Base-by-base conservation (phyloP, 257 asterid species). In the Nicotiana paniculata region DNA sequence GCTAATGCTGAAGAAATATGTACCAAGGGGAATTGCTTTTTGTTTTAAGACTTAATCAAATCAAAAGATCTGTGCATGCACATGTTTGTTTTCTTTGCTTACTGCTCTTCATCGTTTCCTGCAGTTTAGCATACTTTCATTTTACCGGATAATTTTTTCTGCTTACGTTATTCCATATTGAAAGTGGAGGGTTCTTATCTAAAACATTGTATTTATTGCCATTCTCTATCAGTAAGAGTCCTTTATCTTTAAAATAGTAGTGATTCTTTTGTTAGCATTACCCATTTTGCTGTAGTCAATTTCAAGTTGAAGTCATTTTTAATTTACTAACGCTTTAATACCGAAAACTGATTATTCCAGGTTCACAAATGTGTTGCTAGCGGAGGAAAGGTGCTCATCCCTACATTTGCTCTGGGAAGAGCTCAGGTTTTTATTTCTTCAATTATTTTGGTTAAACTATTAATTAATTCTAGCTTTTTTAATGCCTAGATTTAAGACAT, bases 371-470 rank as follows among this genome's bases (percentile, higher is more conserved):
- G 98, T 86, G 90, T 96, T 84, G 92, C 86, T 81, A 86, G 90
- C 81, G 97, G 97, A 80, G 99, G 98, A 79, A 94, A 96, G 89
- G 99, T 94, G 88, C 93, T 96, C 67, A 90, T 96, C 87, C 99
- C 99, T 58, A 89, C 99, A 83, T 94, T 91, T 89, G 99, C 97
- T 63, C 86, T 93, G 55, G 98, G 99, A 82, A 90, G 99, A 85
- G 96, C 99, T 86, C 99, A 95, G 98, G 98, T 94, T 79, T 64
- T 84, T 82, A 26, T 26, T 75, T 24, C 53, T 74, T 43, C 51
- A 43, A 43, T 43, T 75, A 43, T 72, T 72, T 24, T 72, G 59
- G 78, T 54, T 72, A 69, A 21, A 13, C 28, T 24, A 62, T 64
- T 18, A 63, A 18, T 78, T 37, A 57, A 57, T 6, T 63, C 12